Evolutionary conservation across 306 rosid species (phyloP).

Genomic region (apple (Malus domestica)): ASM211411v1 NC_041792.1:31253407-31253906

Average conservation of each 20-base stretch:
- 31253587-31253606: conserved; percentile 94
- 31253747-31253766: not conserved
- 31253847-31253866: not conserved
- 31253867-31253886: not conserved
- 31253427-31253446: conserved; percentile 74
- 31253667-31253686: conserved; percentile 91
- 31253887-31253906: not conserved
- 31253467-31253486: conserved; percentile 53
- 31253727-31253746: conserved; percentile 51
- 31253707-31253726: conserved; percentile 64
- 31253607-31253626: conserved; percentile 78
- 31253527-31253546: not conserved
- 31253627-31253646: conserved; percentile 84
- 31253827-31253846: no score
- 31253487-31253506: not conserved
- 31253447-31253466: conserved; percentile 95
- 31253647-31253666: conserved; percentile 79
- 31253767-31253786: not conserved
- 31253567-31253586: conserved; percentile 94
- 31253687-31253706: conserved; percentile 64
- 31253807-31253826: not conserved
- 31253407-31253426: conserved; percentile 78
- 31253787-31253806: not conserved
- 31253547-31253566: conserved; percentile 62
- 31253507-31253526: not conserved